A percentile compares a stretch with the other conserved stretches of the same genome.
Conservation (phyloP, 2,329 filamentous ascomycete species). For the Phialemoniopsis sp. region DNA sequence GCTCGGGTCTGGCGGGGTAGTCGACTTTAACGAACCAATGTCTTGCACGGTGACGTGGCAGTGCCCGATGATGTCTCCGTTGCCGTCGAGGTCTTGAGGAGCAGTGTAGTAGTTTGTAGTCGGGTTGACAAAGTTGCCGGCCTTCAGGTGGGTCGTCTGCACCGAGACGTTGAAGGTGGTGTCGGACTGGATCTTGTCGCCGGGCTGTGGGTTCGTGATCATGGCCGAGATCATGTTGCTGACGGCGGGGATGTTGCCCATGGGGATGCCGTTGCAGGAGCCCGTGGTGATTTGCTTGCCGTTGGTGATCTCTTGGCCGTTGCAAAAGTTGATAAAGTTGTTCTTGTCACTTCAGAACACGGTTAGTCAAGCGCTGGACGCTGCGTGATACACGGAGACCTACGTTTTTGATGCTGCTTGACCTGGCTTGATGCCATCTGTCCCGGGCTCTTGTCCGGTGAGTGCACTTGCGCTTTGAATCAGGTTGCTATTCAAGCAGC, state of each 20-base stretch:
- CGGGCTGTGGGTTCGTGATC: slow-evolving; percentile 39
- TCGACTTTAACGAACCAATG: slow-evolving; percentile 27
- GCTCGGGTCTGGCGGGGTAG: slow-evolving; percentile 28
- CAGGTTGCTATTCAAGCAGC: too few relatives aligned
- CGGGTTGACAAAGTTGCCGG: slow-evolving; percentile 53
- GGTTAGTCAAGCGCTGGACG: too few relatives aligned
- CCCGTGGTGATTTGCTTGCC: slow-evolving; percentile 43
- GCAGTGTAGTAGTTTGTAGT: slow-evolving; percentile 49
- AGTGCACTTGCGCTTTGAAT: slow-evolving; percentile 35
- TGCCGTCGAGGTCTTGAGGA: slow-evolving; percentile 42
- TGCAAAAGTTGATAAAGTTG: slow-evolving; percentile 55
- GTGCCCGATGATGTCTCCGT: slow-evolving; percentile 36
- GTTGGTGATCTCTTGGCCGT: slow-evolving; percentile 49
- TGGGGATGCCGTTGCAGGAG: slow-evolving; percentile 55
- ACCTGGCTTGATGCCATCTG: slow-evolving; percentile 17
- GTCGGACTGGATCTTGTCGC: slow-evolving; percentile 30
- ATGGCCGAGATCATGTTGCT: slow-evolving; percentile 50
- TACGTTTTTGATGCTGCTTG: slow-evolving; percentile 39
- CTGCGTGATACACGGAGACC: slow-evolving; percentile 7
- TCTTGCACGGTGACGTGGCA: slow-evolving; percentile 49
- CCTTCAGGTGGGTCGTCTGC: slow-evolving; percentile 40
- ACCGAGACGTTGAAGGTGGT: slow-evolving; percentile 42
- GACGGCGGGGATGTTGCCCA: slow-evolving; percentile 49
- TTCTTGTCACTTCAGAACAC: slow-evolving; percentile 35
- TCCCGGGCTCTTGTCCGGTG: slow-evolving; percentile 30